Base-by-base conservation (phyloP, 352 stramenopile species). In the Phytophthora sojae region DNA sequence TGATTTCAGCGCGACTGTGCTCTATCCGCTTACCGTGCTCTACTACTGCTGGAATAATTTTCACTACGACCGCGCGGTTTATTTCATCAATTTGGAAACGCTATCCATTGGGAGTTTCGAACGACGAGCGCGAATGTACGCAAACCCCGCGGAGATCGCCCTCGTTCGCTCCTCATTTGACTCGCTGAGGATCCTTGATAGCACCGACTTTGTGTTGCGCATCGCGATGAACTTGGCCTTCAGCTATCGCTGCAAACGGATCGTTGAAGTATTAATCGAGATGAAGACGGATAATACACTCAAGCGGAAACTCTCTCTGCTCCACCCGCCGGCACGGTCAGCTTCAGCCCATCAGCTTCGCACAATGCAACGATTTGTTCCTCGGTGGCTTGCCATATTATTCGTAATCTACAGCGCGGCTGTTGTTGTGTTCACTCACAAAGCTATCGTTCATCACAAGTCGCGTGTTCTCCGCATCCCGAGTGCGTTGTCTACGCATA, bases 141-240 rank as follows among this genome's bases (percentile, higher is more conserved):
- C 69, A 4, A 73, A 82, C 30, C 75, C 73, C 1, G 54, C 58
- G 2, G 60, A 78, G 23, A 72, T 84, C 6, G 70, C 65, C 2
- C 49, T 75, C 7, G 65, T 88, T 50, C 70, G 69, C 9, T 35
- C 61, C 3, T 75, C 49, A 2, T 69, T 84, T 19, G 76, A 85
- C 30, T 73, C 67, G 11, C 62, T 85, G 39, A 70, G 73, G 2
- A 77, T 85, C 53, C 49, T 62, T 5, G 56, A 72, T 19, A n/a
- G 39, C 1, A 32, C 61, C 2, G 62, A 82, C 14, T 42, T 82
- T 2, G 58, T 81, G 19, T 42, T 82, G 6, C 69, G 70, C 12
- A 57, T 88, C 2, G 68, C 72, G 6, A 77, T 77, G 64, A 83
- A 77, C 39, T 6, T 79, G 2, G 66, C 76, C 4, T 81, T 85